Evolutionary conservation across 78 protist genomes (phyloP).

Genomic region (Isochrysis galbana): DNA sequence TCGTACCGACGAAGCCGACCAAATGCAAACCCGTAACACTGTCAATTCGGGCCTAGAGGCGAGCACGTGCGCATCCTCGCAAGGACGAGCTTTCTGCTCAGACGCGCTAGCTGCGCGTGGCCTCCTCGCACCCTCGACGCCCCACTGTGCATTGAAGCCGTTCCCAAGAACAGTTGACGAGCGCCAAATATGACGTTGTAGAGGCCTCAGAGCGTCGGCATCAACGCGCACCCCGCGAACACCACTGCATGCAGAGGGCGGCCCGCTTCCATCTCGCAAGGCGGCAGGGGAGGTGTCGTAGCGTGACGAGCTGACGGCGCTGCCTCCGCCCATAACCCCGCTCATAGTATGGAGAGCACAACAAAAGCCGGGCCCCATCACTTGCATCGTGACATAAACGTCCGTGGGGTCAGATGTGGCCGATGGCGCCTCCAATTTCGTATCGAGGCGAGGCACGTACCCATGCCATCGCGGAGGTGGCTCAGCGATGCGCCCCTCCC

Average conservation of each 20-base stretch:
- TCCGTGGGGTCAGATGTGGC: not conserved
- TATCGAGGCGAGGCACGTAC: not conserved
- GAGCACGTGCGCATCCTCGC: not conserved
- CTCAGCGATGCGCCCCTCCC: not conserved
- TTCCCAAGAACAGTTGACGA: not conserved
- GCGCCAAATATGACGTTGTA: not conserved
- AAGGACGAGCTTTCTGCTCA: too few relatives aligned
- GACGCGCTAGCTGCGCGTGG: not conserved
- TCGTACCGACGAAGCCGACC: not conserved
- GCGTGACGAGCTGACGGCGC: too few relatives aligned
- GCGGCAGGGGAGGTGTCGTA: too few relatives aligned
- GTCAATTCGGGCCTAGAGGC: not conserved
- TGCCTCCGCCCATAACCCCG: not conserved
- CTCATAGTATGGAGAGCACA: not conserved
- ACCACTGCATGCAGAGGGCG: too few relatives aligned
- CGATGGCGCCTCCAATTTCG: not conserved
- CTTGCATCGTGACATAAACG: not conserved
- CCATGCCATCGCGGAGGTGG: not conserved
- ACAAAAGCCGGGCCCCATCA: not conserved
- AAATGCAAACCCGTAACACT: not conserved
- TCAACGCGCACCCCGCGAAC: too few relatives aligned
- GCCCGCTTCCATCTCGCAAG: too few relatives aligned
- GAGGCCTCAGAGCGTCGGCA: not conserved
- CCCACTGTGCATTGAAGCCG: conserved; percentile 5
- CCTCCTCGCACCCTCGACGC: not conserved